These are phyloP conservation scores for Flaveria brownii DNA, from an alignment of 129 eudicot species.

Conservation along the genomic window DNA sequence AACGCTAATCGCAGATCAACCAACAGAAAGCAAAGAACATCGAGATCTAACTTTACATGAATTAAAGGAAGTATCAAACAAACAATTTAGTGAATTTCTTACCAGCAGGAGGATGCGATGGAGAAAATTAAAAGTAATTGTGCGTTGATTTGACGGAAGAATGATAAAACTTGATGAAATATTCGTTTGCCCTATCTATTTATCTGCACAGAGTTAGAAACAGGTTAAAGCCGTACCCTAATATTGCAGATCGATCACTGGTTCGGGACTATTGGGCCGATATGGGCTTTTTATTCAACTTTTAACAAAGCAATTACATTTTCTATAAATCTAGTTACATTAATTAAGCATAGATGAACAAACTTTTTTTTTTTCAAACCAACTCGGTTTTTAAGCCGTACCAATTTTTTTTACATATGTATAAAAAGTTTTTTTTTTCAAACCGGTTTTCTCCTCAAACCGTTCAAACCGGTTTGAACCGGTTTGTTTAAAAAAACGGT, in stretches of 20 bases:
- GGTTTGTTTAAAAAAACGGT: no score
- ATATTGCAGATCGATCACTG: background rate
- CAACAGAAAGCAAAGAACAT: background rate
- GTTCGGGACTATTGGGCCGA: constrained; percentile 21
- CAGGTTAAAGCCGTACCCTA: constrained; percentile 35
- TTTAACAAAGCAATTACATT: background rate
- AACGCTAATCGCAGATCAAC: constrained; percentile 17
- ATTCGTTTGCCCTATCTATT: constrained; percentile 31
- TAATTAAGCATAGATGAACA: no score
- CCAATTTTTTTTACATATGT: no score
- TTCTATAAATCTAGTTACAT: no score
- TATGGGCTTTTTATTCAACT: background rate
- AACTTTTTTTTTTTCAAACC: no score
- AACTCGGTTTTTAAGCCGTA: no score
- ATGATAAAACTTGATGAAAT: background rate
- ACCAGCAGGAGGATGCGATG: constrained; percentile 25
- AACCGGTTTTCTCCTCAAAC: no score
- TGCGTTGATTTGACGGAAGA: constrained; percentile 34
- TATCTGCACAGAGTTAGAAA: constrained; percentile 5
- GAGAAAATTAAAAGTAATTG: constrained; percentile 5
- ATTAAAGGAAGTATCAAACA: background rate
- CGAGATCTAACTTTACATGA: constrained; percentile 17
- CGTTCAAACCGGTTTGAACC: no score
- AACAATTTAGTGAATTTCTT: background rate
- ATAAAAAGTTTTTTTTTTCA: no score